These are phyloP conservation scores for Massariosphaeria phaeospora DNA, from an alignment of 495 filamentous ascomycete species.

Conservation along the genomic window DNA sequence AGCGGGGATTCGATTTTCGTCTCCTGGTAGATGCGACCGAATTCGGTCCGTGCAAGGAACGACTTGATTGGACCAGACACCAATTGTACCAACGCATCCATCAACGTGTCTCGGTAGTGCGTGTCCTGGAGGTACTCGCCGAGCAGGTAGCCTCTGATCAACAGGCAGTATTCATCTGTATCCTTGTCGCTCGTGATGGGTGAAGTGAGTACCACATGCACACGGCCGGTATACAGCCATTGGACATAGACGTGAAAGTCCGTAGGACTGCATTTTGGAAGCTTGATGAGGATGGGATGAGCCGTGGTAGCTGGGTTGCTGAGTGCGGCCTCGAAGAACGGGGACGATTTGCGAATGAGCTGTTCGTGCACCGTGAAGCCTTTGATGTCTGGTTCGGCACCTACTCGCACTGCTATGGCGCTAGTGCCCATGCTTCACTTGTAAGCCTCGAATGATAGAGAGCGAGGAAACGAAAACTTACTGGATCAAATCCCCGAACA, in stretches of 20 bases:
- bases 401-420: background rate
- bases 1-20: background rate
- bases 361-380: slow-evolving; percentile 5
- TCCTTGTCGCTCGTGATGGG: background rate
- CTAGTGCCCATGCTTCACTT: background rate
- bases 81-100: background rate
- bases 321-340: background rate
- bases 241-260: slow-evolving; percentile 4
- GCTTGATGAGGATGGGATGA: background rate
- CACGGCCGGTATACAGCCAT: slow-evolving; percentile 1
- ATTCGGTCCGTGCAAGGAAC: background rate
- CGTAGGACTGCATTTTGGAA: background rate
- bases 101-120: slow-evolving; percentile 1
- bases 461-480: background rate
- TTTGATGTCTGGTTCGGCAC: background rate
- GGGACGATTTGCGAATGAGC: background rate
- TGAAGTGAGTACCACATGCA: background rate
- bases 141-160: background rate
- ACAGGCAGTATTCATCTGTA: background rate
- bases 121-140: slow-evolving; percentile 2
- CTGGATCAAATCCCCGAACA: background rate
- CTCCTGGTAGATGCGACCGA: background rate
- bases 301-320: too few species aligned
- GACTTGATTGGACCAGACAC: background rate
- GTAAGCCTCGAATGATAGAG: background rate